Evolutionary conservation across 1,139 yeast genomes (phyloP).

Genomic region (Geotrichum macrosporum): DNA sequence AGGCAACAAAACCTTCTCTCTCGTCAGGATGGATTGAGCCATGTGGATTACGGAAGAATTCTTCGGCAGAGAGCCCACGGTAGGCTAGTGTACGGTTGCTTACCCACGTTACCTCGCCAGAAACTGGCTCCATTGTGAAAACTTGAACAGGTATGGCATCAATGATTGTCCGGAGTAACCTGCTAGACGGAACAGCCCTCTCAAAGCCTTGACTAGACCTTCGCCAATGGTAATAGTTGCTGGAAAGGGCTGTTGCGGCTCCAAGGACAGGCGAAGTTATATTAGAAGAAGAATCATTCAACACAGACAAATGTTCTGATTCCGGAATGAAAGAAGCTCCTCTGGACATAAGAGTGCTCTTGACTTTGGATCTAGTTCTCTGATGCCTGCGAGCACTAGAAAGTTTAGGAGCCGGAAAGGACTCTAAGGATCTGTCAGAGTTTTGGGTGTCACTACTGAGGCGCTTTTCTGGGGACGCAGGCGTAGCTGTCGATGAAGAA

Average conservation of each 20-base stretch:
- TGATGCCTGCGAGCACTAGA: too few relatives aligned
- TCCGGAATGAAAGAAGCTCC: conserved; percentile 27
- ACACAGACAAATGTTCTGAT: conserved; percentile 22
- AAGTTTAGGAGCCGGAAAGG: too few relatives aligned
- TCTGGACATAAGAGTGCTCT: conserved; percentile 24
- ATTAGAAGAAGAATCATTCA: neutral
- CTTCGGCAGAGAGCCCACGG: conserved; percentile 36
- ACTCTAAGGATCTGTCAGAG: too few relatives aligned
- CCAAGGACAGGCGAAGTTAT: neutral
- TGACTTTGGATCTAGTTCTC: too few relatives aligned
- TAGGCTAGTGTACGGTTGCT: conserved; percentile 37
- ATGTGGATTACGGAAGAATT: conserved; percentile 30
- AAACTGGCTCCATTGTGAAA: conserved; percentile 35
- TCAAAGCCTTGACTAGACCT: conserved; percentile 19
- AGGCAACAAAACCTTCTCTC: conserved; percentile 27
- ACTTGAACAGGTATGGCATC: conserved; percentile 40
- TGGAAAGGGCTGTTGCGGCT: neutral
- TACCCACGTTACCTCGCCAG: conserved; percentile 37
- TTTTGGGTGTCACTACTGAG: conserved; percentile 6
- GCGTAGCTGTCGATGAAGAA: neutral
- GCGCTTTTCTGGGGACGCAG: conserved; percentile 13
- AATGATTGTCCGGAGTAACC: conserved; percentile 34
- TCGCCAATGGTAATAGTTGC: conserved; percentile 20
- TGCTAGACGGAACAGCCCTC: conserved; percentile 27
- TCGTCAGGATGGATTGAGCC: conserved; percentile 36